Conservation (phyloP, 768 basidiomycete genomes). For the Serendipita sp. region DNA sequence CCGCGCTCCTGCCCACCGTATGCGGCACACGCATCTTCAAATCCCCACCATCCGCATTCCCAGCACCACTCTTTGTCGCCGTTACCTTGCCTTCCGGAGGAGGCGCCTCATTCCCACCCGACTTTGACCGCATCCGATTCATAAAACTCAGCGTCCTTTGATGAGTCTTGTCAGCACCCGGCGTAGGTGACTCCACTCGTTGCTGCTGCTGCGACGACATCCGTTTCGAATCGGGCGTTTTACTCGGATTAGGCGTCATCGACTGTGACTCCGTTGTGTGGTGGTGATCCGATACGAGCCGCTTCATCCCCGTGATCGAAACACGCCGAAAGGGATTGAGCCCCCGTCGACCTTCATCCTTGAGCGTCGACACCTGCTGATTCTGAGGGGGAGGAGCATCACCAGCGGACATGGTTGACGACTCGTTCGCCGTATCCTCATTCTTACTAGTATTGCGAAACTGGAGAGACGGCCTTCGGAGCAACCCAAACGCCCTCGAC, state of each 20-base stretch:
- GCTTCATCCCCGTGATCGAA: background rate
- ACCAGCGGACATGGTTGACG: background rate
- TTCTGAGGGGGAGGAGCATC: background rate
- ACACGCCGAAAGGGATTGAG: slow-evolving; percentile 5
- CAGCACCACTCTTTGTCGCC: background rate
- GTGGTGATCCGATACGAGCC: background rate
- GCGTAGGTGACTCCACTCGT: too few relatives aligned
- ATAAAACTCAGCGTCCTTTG: background rate
- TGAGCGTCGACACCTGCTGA: background rate
- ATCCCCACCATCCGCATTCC: too few relatives aligned
- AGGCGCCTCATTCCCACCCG: background rate
- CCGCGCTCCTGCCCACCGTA: background rate
- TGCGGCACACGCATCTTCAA: background rate
- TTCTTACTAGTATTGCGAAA: background rate
- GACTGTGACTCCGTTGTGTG: background rate
- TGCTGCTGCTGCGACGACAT: too few relatives aligned
- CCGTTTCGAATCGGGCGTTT: background rate
- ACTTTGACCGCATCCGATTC: background rate
- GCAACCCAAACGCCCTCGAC: background rate
- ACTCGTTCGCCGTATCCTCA: background rate
- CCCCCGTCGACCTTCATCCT: background rate
- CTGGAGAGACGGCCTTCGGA: background rate
- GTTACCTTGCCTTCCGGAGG: background rate
- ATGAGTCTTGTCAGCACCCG: too few relatives aligned
- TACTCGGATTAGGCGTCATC: background rate